Evolutionary conservation across 331 rosid genomes (phyloP).

Genomic region (Telfairia occidentalis): DNA sequence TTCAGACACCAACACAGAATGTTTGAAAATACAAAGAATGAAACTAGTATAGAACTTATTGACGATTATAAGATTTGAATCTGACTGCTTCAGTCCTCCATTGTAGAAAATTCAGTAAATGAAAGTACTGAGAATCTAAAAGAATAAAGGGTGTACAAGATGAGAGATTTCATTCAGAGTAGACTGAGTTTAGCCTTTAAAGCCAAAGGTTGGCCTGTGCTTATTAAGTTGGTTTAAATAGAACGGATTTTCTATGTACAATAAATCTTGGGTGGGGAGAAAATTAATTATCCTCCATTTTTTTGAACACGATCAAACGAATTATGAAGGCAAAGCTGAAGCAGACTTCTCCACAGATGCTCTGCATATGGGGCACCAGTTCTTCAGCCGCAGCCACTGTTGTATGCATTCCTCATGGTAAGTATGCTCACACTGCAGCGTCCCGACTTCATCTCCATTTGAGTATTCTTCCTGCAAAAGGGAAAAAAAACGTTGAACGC

Average conservation of each 20-base stretch:
- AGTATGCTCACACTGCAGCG: constrained; percentile 60
- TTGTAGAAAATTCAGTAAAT: not conserved
- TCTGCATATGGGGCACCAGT: constrained; percentile 98
- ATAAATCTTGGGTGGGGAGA: constrained; percentile 17
- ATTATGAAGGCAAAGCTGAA: constrained; percentile 26
- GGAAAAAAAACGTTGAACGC: not conserved
- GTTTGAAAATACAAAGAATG: not conserved
- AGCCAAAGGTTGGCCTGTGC: constrained; percentile 27
- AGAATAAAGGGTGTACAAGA: not conserved
- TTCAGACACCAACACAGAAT: not conserved
- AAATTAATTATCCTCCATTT: constrained; percentile 2
- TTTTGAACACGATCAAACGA: constrained; percentile 16
- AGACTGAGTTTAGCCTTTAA: constrained; percentile 16
- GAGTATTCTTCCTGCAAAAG: constrained; percentile 64
- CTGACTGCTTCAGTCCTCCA: not conserved
- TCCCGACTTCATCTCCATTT: constrained; percentile 64
- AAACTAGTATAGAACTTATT: not conserved
- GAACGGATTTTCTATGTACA: constrained; percentile 27
- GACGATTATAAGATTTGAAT: not conserved
- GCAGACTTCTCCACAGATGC: constrained; percentile 40
- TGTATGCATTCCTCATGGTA: constrained; percentile 66
- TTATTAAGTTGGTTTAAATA: constrained; percentile 41
- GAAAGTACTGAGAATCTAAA: not conserved
- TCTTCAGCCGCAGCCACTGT: constrained; percentile 86
- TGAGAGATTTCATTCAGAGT: constrained; percentile 25